Percentiles rank a stretch among this genome's conserved stretches.
phyloP scores from a whole-genome alignment of 352 stramenopile genomes.

The Blastocystis hominis region DNA sequence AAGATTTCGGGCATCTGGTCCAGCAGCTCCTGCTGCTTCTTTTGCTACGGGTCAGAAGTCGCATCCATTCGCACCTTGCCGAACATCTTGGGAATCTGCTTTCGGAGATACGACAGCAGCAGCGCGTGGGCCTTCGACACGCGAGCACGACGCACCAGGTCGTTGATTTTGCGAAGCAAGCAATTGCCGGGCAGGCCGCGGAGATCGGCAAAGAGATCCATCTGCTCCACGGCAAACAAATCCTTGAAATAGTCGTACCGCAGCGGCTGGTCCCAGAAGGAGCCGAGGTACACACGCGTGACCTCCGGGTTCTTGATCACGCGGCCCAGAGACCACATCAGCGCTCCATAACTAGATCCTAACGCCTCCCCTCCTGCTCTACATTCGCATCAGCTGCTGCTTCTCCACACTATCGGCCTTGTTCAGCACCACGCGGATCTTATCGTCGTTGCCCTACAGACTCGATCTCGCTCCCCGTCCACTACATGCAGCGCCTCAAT shows the following conservation, averaged over 20 bases:
- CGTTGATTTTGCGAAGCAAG: conserved; percentile 80
- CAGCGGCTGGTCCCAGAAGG: conserved; percentile 86
- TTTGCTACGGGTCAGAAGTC: conserved; percentile 64
- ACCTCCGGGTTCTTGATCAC: conserved; percentile 93
- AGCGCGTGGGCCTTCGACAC: conserved; percentile 91
- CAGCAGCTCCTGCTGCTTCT: conserved; percentile 87
- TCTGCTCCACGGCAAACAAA: conserved; percentile 89
- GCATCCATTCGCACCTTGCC: conserved; percentile 69
- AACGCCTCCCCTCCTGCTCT: conserved; percentile 29
- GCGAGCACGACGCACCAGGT: conserved; percentile 85
- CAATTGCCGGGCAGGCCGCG: conserved; percentile 80
- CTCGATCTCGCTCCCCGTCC: not conserved
- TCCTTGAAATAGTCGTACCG: conserved; percentile 72
- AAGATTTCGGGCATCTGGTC: conserved; percentile 86
- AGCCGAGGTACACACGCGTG: conserved; percentile 90
- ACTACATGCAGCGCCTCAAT: conserved; percentile 80
- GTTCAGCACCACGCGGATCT: conserved; percentile 91
- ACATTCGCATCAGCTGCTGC: conserved; percentile 89
- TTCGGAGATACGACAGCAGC: conserved; percentile 86
- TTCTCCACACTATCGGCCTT: conserved; percentile 95
- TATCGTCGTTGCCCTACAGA: conserved; percentile 84
- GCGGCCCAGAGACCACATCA: conserved; percentile 89
- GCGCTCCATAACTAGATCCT: conserved; percentile 79
- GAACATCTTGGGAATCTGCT: conserved; percentile 90
- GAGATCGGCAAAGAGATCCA: conserved; percentile 90